Conservation (phyloP, 1,284 basidiomycete species). For the Cryptococcus hybrid region DNA sequence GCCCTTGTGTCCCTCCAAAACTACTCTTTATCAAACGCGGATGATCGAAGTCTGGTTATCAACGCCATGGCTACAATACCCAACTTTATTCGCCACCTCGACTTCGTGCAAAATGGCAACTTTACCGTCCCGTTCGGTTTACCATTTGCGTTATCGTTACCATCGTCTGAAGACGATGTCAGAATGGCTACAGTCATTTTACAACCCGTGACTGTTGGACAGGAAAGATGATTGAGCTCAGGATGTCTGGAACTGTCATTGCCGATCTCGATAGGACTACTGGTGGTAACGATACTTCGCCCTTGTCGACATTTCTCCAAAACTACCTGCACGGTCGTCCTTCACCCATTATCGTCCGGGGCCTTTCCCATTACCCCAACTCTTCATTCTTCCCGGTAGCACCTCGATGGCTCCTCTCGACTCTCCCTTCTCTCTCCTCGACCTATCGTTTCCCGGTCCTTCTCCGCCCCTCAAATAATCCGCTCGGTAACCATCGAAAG, state of each 20-base stretch:
- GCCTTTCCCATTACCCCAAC: slow-evolving; percentile 24
- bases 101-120: slow-evolving; percentile 21
- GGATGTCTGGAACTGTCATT: slow-evolving; percentile 34
- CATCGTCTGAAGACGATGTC: slow-evolving; percentile 11
- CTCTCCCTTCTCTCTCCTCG: slow-evolving; percentile 31
- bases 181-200: slow-evolving; percentile 44
- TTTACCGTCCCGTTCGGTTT: slow-evolving; percentile 35
- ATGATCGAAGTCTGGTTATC: slow-evolving; percentile 23
- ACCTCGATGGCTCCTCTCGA: slow-evolving; percentile 34
- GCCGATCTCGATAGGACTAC: slow-evolving; percentile 14
- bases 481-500: slow-evolving; percentile 45
- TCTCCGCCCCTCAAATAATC: slow-evolving; percentile 42
- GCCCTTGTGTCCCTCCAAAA: slow-evolving; percentile 35
- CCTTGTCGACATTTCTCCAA: slow-evolving; percentile 39
- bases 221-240: slow-evolving; percentile 20
- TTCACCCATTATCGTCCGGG: slow-evolving; percentile 40
- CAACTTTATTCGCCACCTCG: slow-evolving; percentile 26
- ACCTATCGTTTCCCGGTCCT: slow-evolving; percentile 45
- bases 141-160: slow-evolving; percentile 41
- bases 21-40: slow-evolving; percentile 28
- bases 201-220: slow-evolving; percentile 21
- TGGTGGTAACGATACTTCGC: slow-evolving; percentile 6
- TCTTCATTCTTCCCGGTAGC: slow-evolving; percentile 11
- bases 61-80: slow-evolving; percentile 34
- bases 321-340: slow-evolving; percentile 37